Percentiles rank a stretch among this genome's conserved stretches.
These are phyloP conservation scores for Phytophthora fragariae DNA, from an alignment of 352 stramenopile genomes.

Conservation along the genomic window DNA sequence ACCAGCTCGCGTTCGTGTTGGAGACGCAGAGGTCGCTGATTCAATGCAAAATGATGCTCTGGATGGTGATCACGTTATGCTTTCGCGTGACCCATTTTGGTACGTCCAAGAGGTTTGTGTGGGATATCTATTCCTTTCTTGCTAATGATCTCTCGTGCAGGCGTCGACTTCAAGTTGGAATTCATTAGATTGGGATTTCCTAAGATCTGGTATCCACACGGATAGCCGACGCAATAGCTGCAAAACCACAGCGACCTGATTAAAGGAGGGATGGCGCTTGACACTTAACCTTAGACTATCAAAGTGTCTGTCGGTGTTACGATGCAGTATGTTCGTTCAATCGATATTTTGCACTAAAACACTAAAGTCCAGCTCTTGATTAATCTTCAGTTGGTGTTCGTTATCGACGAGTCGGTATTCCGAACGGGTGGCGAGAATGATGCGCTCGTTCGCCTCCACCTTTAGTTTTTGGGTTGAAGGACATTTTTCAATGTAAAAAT, in stretches of 20 bases:
- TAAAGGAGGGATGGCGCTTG: too few species aligned
- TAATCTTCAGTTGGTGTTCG: too few species aligned
- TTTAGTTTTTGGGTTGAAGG: too few species aligned
- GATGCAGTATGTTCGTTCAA: too few species aligned
- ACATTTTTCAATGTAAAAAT: too few species aligned
- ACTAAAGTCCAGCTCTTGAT: too few species aligned
- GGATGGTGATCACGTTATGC: conserved; percentile 25
- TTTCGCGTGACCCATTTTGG: conserved; percentile 23
- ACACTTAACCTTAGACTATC: too few species aligned
- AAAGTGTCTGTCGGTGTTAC: too few species aligned
- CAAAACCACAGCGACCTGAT: too few species aligned
- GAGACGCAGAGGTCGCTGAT: conserved; percentile 28
- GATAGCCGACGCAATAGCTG: background rate
- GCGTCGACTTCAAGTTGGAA: conserved; percentile 21
- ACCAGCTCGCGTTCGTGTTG: conserved; percentile 39
- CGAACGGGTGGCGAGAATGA: background rate
- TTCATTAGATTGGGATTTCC: conserved; percentile 14
- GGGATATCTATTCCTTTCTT: background rate
- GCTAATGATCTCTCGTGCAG: background rate
- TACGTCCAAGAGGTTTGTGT: conserved; percentile 4
- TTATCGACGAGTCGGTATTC: background rate
- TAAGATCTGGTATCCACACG: conserved; percentile 4
- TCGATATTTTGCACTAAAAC: too few species aligned
- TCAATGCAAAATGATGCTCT: conserved; percentile 33
- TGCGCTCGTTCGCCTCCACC: background rate